Evolutionary conservation across 148 eudicot species (phyloP).

Genomic region (Rhododendron simsii): DNA sequence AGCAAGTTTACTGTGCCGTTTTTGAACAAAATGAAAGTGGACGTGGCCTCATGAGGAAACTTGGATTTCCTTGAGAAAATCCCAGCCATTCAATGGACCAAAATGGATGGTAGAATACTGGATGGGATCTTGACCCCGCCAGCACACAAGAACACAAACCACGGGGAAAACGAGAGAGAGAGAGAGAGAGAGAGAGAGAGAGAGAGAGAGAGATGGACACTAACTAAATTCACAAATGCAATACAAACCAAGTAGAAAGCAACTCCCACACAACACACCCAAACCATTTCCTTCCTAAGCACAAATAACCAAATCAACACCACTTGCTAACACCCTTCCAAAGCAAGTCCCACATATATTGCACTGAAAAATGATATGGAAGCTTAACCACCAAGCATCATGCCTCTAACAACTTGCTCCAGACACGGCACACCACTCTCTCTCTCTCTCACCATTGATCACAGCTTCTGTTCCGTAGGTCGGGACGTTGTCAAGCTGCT

Average conservation of each 20-base stretch:
- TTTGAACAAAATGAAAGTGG: too few species aligned
- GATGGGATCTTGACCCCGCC: too few species aligned
- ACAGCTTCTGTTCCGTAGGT: conserved; percentile 23
- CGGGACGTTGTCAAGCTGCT: conserved; percentile 23
- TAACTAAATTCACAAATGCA: conserved; percentile 16
- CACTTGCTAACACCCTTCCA: conserved; percentile 2
- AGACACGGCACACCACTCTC: not conserved
- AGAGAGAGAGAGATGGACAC: conserved; percentile 6
- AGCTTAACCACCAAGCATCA: conserved; percentile 17
- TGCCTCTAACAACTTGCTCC: conserved; percentile 5
- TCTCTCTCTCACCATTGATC: not conserved
- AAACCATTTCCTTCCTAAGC: conserved; percentile 9
- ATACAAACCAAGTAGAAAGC: conserved; percentile 15
- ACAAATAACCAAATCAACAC: conserved; percentile 16
- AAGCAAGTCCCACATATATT: conserved; percentile 11
- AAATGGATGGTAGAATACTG: too few species aligned
- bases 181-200: not conserved
- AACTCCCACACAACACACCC: conserved; percentile 11
- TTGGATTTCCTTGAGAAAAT: too few species aligned
- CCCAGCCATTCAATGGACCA: too few species aligned
- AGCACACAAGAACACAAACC: not conserved
- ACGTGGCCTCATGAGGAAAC: too few species aligned
- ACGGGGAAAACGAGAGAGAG: not conserved
- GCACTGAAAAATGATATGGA: conserved; percentile 6
- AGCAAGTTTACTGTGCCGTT: too few species aligned